Evolutionary conservation across 208 protist species (phyloP), one percentile per base, ranked within the genome.

Genomic region (Crithidia expoeki): DNA sequence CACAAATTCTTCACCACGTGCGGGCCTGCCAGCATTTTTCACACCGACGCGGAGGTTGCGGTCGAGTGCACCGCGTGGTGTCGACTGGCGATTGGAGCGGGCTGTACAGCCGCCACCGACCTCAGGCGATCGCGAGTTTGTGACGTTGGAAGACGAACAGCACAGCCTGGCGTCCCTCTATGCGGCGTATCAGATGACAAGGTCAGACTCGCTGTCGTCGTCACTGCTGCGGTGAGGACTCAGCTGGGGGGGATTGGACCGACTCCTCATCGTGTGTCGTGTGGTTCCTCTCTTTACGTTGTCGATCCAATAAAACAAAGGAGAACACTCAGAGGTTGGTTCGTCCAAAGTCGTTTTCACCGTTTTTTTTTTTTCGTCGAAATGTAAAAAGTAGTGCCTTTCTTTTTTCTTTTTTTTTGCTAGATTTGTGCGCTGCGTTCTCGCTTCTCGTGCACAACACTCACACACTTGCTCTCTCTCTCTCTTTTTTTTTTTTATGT

Each of bases 91-190:
- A 4, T 14, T 64, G 44, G 58, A 64, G 58, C 58, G 58, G 1
- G 58, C 58, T 23, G 58, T 64, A 44, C 58, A 64, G 28, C 42
- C 28, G 1, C 2, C 2, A 2, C 27, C 2, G 28, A 21, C 6
- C 28, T 11, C 14, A 19, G 51, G 2, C 11, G 58, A 64, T 2
- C 4, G 28, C 14, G 9, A 34, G 30, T 16, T 30, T 11, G 23
- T 10, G 6, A 40, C 36, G 30, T 0, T 38, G 28, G 27, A n/a
- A 9, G 38, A 46, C 19, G 58, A 50, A 44, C n/a, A 64, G 34
- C 58, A 30, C 42, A 38, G 27, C 28, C 58, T 10, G 12, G 58
- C 58, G 23, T 64, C 58, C 10, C 58, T 64, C 58, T 64, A 64
- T 30, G 58, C 58, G 34, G 58, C 58, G 42, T 38, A 50, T 19